These are phyloP conservation scores for Boehmeria nivea DNA, from an alignment of 306 rosid genomes.

Conservation along the genomic window DNA sequence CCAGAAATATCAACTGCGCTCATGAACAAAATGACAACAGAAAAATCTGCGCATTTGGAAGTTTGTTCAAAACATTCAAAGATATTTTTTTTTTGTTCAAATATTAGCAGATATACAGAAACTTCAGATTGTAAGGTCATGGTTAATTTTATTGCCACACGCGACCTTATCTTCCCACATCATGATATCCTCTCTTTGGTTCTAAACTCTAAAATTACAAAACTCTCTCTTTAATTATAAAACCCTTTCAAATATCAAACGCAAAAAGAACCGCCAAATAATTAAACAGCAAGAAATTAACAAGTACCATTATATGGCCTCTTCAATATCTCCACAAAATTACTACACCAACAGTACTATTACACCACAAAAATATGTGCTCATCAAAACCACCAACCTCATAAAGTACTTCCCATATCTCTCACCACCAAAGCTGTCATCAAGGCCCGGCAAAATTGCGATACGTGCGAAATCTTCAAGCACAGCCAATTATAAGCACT, in stretches of 20 bases:
- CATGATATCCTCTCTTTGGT: neutral
- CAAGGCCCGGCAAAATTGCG: neutral
- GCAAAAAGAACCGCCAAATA: too few species aligned
- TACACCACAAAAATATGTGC: constrained; percentile 10
- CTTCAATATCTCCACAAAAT: constrained; percentile 31
- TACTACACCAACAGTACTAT: constrained; percentile 18
- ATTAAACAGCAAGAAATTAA: neutral
- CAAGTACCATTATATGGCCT: constrained; percentile 9
- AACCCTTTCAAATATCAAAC: too few species aligned
- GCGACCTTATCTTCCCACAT: constrained; percentile 35
- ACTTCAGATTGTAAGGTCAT: constrained; percentile 49
- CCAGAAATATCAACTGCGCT: constrained; percentile 26
- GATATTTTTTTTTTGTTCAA: constrained; percentile 24
- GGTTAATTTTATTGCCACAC: constrained; percentile 16
- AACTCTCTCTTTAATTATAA: too few species aligned
- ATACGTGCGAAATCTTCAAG: constrained; percentile 27
- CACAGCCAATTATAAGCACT: constrained; percentile 40
- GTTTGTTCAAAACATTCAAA: constrained; percentile 29
- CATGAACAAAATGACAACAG: constrained; percentile 20
- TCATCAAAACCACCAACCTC: constrained; percentile 21
- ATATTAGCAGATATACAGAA: neutral
- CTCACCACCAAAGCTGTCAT: constrained; percentile 15
- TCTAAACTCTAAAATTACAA: too few species aligned
- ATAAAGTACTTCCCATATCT: constrained; percentile 24
- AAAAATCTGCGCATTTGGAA: constrained; percentile 43